These are phyloP conservation scores for Tetradesmus lagerheimii DNA, from an alignment of 139 green algal genomes.

Conservation along the genomic window DNA sequence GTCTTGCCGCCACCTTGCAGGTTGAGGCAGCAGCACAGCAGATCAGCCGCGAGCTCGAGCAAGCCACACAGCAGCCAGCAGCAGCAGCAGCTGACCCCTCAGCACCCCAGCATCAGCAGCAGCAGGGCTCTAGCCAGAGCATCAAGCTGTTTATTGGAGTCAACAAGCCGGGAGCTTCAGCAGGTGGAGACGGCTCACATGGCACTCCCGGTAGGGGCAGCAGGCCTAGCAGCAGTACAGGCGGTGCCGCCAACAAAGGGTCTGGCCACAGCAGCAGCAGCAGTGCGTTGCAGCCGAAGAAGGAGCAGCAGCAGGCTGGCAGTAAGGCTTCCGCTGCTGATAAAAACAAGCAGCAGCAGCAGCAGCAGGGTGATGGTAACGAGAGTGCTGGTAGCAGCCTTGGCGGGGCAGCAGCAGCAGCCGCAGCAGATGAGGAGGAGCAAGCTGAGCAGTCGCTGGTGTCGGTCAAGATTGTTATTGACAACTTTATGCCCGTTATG, in stretches of 20 bases:
- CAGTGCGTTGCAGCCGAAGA: background rate
- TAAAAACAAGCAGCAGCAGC: too few species aligned
- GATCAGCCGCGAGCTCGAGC: background rate
- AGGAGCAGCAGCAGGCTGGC: background rate
- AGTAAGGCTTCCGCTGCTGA: too few species aligned
- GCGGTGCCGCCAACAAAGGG: background rate
- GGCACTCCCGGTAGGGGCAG: background rate
- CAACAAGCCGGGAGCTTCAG: background rate
- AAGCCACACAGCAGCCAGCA: slow-evolving; percentile 7
- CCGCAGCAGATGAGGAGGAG: background rate
- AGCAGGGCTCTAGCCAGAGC: background rate
- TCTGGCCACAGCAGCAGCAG: background rate
- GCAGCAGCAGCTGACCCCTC: background rate
- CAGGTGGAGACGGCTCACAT: background rate
- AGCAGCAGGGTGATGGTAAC: background rate
- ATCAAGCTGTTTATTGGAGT: background rate
- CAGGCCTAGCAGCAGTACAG: background rate
- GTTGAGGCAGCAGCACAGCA: slow-evolving; percentile 41
- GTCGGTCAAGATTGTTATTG: slow-evolving; percentile 18
- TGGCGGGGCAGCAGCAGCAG: background rate
- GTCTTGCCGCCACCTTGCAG: background rate
- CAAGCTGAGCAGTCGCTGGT: background rate
- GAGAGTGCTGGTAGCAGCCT: background rate
- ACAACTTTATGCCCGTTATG: slow-evolving; percentile 47
- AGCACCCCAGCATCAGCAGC: background rate